Conservation (phyloP, 768 basidiomycete species). For the Macrocybe gigantea region DNA sequence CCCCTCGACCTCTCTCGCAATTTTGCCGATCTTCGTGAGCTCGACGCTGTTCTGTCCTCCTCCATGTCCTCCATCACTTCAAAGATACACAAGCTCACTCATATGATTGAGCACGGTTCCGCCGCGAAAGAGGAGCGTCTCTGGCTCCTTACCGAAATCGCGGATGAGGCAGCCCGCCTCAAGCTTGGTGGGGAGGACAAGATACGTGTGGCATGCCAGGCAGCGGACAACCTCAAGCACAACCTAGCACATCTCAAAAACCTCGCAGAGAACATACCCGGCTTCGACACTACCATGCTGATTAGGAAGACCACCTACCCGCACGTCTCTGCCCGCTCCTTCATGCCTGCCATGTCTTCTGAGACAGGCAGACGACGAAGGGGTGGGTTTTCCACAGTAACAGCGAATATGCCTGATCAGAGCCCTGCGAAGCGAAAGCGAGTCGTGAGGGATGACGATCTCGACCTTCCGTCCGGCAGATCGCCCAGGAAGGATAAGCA, state of each 20-base stretch:
- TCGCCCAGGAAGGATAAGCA: conserved; percentile 61
- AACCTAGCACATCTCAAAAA: conserved; percentile 57
- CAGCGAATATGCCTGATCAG: conserved; percentile 47
- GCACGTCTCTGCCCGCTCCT: conserved; percentile 65
- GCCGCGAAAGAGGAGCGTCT: conserved; percentile 69
- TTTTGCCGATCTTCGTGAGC: conserved; percentile 94
- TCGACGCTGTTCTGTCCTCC: conserved; percentile 94
- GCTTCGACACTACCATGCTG: conserved; percentile 51
- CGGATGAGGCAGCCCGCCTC: conserved; percentile 87
- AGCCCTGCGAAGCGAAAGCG: conserved; percentile 66
- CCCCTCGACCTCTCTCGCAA: conserved; percentile 92
- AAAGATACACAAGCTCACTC: conserved; percentile 71
- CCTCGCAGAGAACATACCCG: conserved; percentile 58
- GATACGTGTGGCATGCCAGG: conserved; percentile 89
- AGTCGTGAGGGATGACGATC: conserved; percentile 56
- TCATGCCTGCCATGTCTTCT: conserved; percentile 51
- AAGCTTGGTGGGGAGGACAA: conserved; percentile 97
- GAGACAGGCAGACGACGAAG: conserved; percentile 65
- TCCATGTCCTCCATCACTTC: conserved; percentile 77
- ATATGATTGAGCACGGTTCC: conserved; percentile 64
- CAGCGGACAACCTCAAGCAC: conserved; percentile 78
- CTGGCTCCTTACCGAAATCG: conserved; percentile 85
- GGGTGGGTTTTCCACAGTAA: conserved; percentile 48
- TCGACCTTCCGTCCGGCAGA: conserved; percentile 38
- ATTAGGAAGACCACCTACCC: conserved; percentile 68